Conservation (phyloP, 2,329 filamentous ascomycete species). For the Aspergillus aculeatus region DNA sequence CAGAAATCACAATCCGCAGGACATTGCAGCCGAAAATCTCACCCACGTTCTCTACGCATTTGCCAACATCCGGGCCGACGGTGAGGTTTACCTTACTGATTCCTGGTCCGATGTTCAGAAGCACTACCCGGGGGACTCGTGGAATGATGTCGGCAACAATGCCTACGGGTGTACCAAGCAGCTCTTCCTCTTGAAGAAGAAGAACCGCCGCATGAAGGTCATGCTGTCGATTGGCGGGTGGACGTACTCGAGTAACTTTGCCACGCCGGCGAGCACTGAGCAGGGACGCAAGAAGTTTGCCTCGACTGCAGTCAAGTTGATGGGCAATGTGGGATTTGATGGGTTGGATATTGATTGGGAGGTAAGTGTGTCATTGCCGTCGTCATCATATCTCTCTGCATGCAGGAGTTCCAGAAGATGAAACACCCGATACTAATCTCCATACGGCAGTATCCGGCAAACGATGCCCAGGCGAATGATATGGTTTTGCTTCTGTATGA, state of each 20-base stretch:
- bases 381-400: too few relatives aligned
- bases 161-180: slow-evolving; percentile 78
- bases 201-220: slow-evolving; percentile 72
- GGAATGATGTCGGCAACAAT: slow-evolving; percentile 67
- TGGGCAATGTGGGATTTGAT: slow-evolving; percentile 73
- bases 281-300: slow-evolving; percentile 64
- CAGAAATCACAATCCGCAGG: slow-evolving; percentile 79
- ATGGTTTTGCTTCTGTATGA: slow-evolving; percentile 37
- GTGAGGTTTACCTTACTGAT: slow-evolving; percentile 76
- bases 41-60: slow-evolving; percentile 92
- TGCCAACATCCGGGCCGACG: slow-evolving; percentile 78
- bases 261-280: slow-evolving; percentile 60
- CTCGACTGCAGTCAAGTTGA: slow-evolving; percentile 65
- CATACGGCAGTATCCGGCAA: slow-evolving; percentile 32
- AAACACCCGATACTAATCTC: background rate
- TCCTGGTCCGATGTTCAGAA: slow-evolving; percentile 67
- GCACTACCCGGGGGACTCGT: slow-evolving; percentile 66
- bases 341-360: slow-evolving; percentile 47
- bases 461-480: slow-evolving; percentile 34
- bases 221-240: slow-evolving; percentile 83
- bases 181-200: slow-evolving; percentile 71
- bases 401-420: background rate
- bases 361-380: slow-evolving; percentile 7
- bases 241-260: slow-evolving; percentile 75
- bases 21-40: slow-evolving; percentile 75